phyloP scores from a whole-genome alignment of 1,139 yeast species.

The Nakaseomyces bracarensis region DNA sequence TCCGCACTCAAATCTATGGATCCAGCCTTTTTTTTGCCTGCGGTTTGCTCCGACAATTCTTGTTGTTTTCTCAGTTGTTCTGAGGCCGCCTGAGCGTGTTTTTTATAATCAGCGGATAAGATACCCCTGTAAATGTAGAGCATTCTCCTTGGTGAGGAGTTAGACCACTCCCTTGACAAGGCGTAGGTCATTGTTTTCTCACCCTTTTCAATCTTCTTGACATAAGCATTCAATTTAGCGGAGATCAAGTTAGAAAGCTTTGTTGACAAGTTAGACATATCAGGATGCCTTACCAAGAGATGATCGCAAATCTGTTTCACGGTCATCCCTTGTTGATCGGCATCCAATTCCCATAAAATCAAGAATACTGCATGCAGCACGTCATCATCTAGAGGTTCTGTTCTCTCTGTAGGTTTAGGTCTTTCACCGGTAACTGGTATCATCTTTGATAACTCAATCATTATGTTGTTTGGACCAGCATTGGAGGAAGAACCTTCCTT shows the following conservation, averaged over 20 bases:
- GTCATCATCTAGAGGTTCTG: constrained; percentile 62
- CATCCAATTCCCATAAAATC: constrained; percentile 58
- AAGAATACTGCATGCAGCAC: constrained; percentile 67
- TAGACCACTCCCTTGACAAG: constrained; percentile 80
- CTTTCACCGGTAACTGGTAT: constrained; percentile 78
- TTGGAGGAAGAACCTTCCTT: constrained; percentile 27
- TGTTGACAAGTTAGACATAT: constrained; percentile 68
- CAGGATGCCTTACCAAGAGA: constrained; percentile 63
- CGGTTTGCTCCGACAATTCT: constrained; percentile 7
- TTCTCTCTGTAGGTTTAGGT: constrained; percentile 58
- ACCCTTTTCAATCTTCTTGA: constrained; percentile 72
- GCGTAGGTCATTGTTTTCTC: constrained; percentile 65
- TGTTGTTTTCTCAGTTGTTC: constrained; percentile 27
- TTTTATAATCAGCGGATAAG: constrained; percentile 60
- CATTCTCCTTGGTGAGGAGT: constrained; percentile 81
- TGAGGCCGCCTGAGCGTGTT: constrained; percentile 53
- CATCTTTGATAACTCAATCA: constrained; percentile 56
- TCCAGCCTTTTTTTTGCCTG: constrained; percentile 10
- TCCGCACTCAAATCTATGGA: constrained; percentile 10
- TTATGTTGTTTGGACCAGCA: constrained; percentile 5
- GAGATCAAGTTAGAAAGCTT: constrained; percentile 75
- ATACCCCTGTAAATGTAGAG: constrained; percentile 76
- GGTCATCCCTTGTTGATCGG: constrained; percentile 69
- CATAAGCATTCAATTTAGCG: constrained; percentile 77
- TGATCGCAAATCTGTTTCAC: constrained; percentile 78